phyloP scores from a whole-genome alignment of 768 basidiomycete genomes.

The Lentinus tigrinus region DNA sequence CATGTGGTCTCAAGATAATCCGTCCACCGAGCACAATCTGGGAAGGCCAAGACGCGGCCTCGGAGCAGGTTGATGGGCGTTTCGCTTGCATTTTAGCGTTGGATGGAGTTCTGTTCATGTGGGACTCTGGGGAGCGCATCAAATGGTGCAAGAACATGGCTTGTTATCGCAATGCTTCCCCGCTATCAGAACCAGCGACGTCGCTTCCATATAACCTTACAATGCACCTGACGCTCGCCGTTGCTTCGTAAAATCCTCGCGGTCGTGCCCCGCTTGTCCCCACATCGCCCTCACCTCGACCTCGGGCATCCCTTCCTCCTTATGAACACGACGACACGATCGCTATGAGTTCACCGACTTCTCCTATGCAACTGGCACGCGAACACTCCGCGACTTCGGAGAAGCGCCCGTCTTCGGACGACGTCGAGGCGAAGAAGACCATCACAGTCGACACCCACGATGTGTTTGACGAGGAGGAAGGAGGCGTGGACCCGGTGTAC shows the following conservation, averaged over 20 bases:
- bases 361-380: neutral
- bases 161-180: neutral
- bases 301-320: neutral
- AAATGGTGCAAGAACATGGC: neutral
- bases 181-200: neutral
- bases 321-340: neutral
- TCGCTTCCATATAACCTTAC: neutral
- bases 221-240: neutral
- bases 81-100: neutral
- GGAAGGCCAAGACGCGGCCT: too few relatives aligned
- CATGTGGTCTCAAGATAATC: too few relatives aligned
- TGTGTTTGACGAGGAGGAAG: conserved; percentile 34
- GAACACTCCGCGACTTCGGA: neutral
- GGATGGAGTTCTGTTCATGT: too few relatives aligned
- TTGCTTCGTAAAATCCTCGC: neutral
- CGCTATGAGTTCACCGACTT: neutral
- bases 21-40: too few relatives aligned
- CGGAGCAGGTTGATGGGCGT: neutral
- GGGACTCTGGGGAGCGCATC: neutral
- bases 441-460: conserved; percentile 22
- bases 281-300: neutral
- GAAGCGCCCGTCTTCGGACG: neutral
- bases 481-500: conserved; percentile 43
- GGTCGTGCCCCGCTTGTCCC: too few relatives aligned
- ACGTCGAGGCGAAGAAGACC: neutral